Evolutionary conservation across 1,139 yeast species (phyloP), one percentile per base, ranked within the genome.

Genomic region (Candida pseudoviswanathii): DNA sequence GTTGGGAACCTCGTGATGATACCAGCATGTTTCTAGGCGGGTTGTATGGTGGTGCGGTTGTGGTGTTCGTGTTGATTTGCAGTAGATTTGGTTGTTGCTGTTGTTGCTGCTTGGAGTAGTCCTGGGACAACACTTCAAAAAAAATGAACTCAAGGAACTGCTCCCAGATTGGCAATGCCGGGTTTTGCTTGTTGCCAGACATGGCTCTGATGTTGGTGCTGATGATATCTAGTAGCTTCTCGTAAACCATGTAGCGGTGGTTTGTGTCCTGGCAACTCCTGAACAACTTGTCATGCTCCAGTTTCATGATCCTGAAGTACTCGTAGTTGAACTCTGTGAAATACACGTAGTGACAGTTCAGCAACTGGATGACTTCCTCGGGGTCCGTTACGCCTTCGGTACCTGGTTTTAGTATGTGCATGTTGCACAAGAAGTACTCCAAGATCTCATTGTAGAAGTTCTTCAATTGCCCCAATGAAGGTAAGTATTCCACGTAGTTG

Each of bases 401-500:
- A 22, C 49, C 51, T 8, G 57, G 57, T 39, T 54, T 59, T 25
- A 52, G 44, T 3, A 39, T 43, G 48, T 45, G 54, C 41, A 42
- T 63, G 51, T 7, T 55, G 53, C 45, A 53, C 54, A 72, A 58
- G 31, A 67, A 57, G 48, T 65, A 65, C 43, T 71, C 76, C 39
- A 69, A 41, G n/a, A 68, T 47, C 38, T 68, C 73, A 39, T 57
- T 50, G 47, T 68, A 67, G 44, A 70, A 65, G 6, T 54, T 50
- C 41, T 59, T 58, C 37, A 66, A 53, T 40, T 63, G 63, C 30
- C 54, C 52, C 34, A 67, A 55, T n/a, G 64, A 57, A 1, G 78
- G 78, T 43, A 73, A 56, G 41, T 60, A 51, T 16, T 65, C 70
- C 51, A 62, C 65, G 52, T 61, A 64, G 44, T 64, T 58, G 25